phyloP scores from a whole-genome alignment of 306 rosid genomes.

The Comarum palustre region DNA sequence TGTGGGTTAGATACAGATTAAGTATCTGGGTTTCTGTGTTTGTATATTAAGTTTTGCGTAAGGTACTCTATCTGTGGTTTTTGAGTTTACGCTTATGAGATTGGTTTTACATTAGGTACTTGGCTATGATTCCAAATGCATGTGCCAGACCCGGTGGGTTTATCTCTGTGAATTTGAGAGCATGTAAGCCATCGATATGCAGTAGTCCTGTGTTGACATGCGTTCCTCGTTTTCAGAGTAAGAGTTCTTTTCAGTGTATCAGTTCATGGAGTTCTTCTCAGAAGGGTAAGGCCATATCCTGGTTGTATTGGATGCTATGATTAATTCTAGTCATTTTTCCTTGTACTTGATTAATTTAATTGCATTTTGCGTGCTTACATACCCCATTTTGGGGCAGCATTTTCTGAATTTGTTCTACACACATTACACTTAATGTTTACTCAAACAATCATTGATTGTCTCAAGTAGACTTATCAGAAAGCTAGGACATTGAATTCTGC shows the following conservation, averaged over 20 bases:
- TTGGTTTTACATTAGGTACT: slow-evolving; percentile 34
- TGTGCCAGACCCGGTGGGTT: slow-evolving; percentile 44
- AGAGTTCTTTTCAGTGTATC: slow-evolving; percentile 37
- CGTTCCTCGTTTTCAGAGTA: slow-evolving; percentile 34
- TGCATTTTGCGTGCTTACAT: background rate
- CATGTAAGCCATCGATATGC: slow-evolving; percentile 22
- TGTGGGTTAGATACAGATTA: background rate
- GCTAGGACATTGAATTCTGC: background rate
- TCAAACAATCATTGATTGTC: background rate
- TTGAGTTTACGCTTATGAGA: background rate
- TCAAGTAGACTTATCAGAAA: background rate
- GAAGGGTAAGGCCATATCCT: slow-evolving; percentile 25
- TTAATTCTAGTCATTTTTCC: background rate
- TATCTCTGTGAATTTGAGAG: slow-evolving; percentile 36
- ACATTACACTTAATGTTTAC: background rate
- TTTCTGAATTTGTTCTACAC: background rate
- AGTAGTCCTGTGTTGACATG: slow-evolving; percentile 26
- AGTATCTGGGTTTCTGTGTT: background rate
- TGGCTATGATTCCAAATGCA: slow-evolving; percentile 54
- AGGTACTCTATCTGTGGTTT: background rate
- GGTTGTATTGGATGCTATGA: slow-evolving; percentile 32
- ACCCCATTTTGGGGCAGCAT: background rate
- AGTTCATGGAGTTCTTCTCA: slow-evolving; percentile 38
- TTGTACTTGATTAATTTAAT: background rate
- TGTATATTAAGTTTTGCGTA: background rate